These are phyloP conservation scores for Phycomyces nitens DNA, from an alignment of 192 early-diverging fungal species.

Conservation along the genomic window DNA sequence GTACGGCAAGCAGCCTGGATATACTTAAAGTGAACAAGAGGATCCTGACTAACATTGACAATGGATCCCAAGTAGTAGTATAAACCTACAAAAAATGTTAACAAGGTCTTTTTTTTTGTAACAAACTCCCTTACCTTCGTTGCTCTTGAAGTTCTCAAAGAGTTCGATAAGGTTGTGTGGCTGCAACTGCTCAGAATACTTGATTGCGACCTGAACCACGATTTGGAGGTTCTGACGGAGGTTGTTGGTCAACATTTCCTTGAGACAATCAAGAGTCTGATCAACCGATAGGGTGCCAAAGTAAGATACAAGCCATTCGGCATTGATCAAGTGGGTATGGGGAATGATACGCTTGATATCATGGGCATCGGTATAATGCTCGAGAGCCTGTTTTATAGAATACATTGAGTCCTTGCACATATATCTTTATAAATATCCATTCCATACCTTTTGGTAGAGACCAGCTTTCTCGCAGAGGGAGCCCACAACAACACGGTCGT, in stretches of 20 bases:
- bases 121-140: conserved; percentile 59
- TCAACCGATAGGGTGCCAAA: conserved; percentile 97
- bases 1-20: conserved; percentile 93
- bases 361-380: conserved; percentile 93
- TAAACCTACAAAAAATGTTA: conserved; percentile 49
- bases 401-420: background rate
- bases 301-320: conserved; percentile 92
- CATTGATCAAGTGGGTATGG: conserved; percentile 78
- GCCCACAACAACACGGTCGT: conserved; percentile 90
- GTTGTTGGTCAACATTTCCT: conserved; percentile 91
- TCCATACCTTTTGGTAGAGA: conserved; percentile 77
- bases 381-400: conserved; percentile 57
- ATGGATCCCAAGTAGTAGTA: conserved; percentile 97
- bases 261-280: conserved; percentile 90
- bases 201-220: conserved; percentile 92
- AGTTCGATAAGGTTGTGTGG: conserved; percentile 83
- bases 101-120: background rate
- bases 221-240: conserved; percentile 94
- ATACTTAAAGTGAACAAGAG: conserved; percentile 97
- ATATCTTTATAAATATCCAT: background rate
- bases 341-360: conserved; percentile 96
- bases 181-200: conserved; percentile 95
- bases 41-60: conserved; percentile 92
- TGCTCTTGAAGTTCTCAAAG: conserved; percentile 89
- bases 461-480: conserved; percentile 97